Base-by-base conservation (phyloP, 2,329 filamentous ascomycete species). In the Metarhizium humberi region DNA sequence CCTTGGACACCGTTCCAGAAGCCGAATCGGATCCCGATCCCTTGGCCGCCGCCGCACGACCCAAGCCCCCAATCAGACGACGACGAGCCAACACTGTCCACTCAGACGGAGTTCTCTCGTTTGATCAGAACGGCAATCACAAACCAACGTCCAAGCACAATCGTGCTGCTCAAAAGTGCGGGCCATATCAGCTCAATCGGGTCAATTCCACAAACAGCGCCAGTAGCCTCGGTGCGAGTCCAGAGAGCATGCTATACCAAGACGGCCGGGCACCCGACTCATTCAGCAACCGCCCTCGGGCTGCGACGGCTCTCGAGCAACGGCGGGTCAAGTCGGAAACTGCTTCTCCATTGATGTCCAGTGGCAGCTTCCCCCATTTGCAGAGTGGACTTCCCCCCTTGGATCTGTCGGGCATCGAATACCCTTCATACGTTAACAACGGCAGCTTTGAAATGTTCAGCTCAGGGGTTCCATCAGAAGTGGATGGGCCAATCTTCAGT, bases 41-140 rank as follows among this genome's bases (percentile, higher is more conserved):
- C 50, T 64, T 65, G 34, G 58, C 62, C 30, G 55, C 62, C 55
- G 59, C 59, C 38, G 56, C 62, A 57, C 67, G 67, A 59, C 69
- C 74, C 55, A 80, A 78, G 63, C 71, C 62, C 63, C 68, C 66
- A 54, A 61, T 67, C 36, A 77, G 78, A 52, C 75, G 80, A 62
- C 78, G 80, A 61, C 76, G 82, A 59, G 80, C 84, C 57, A 81
- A 82, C 64, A 85, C 82, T 47, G 76, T 80, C 54, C 82, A 82
- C 62, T 84, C 82, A 5, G 84, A 86, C 58, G 77, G 75, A 53
- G 69, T 78, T 57, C 69, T 86, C 55, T 77, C 77, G 50, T 81
- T 84, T 60, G 83, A 86, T 63, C 77, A 83, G 60, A 79, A 85
- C 63, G 82, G 82, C 52, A 80, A 85, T 63, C 82, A 84, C 71